Base-by-base conservation (phyloP, 2,329 filamentous ascomycete genomes). In the Clonostachys rhizophaga region DNA sequence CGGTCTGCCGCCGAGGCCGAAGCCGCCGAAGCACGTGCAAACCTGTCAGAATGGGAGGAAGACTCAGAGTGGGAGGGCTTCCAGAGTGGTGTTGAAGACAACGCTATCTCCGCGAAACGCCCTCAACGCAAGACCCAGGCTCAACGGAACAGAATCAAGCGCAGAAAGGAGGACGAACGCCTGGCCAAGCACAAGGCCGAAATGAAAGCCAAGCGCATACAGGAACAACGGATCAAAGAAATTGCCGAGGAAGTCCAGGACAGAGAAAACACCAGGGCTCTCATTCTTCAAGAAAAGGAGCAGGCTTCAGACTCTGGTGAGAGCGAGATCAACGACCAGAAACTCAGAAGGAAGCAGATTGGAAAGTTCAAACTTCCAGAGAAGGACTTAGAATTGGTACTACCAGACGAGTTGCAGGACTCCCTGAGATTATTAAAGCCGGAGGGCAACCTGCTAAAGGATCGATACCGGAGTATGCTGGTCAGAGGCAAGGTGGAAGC, bases 381-480 rank as follows among this genome's bases (percentile, higher is more conserved):
- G 61, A 87, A 88, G 64, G 75, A 89, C 52, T 71, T 97, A 58
- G 83, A 96, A 67, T 65, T 96, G 57, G 76, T 96, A 51, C 67
- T 96, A 51, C 79, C 90, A 39, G 83, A 97, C 68, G 82, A 99
- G 72, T 67, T 94, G 59, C 78, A 96, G 67, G 81, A 96, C 60
- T 85, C 90, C 44, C 69, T 96, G 59, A 69, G 94, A 60, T 68
- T 91, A 61, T 69, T 96, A 54, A 95, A 92, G 67, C 94, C 94
- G 0, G 94, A 99, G 67, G 94, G 94, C n/a, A 97, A 96, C 62
- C 72, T 96, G 37, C 75, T 99, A 56, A 90, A 90, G 55, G 94
- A 99, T 60, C 80, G 94, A 44, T 97, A 96, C 73, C 78, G 94
- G 52, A 97, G 82, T 64, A 75, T 97, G 69, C 74, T 97, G 52